Conservation (phyloP, 805 yeast species). For the Barnettozyma californica region DNA sequence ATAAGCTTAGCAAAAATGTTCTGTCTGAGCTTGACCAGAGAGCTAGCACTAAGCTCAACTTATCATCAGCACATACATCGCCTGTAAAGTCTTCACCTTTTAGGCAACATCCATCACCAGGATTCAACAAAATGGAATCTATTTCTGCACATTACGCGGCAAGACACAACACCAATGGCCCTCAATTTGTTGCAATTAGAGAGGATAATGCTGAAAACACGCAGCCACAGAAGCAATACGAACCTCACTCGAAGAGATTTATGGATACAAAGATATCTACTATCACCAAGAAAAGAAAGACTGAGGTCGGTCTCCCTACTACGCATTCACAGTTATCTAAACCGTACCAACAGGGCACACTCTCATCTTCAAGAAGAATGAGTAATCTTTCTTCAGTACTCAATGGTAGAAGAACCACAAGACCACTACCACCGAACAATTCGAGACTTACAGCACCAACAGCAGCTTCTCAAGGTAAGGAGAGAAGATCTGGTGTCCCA, state of each 20-base stretch:
- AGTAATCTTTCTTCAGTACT: conserved; percentile 10
- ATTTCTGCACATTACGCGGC: conserved; percentile 29
- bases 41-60: conserved; percentile 21
- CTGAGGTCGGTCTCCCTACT: conserved; percentile 15
- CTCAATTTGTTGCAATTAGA: conserved; percentile 14
- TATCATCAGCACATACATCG: conserved; percentile 10
- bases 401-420: conserved; percentile 1
- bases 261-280: conserved; percentile 14
- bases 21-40: conserved; percentile 30
- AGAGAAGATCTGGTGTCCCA: conserved; percentile 2
- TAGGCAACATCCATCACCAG: conserved; percentile 20
- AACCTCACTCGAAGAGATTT: conserved; percentile 21
- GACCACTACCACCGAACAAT: not conserved
- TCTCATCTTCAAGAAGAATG: conserved; percentile 11
- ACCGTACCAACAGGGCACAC: not conserved
- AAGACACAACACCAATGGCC: not conserved
- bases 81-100: conserved; percentile 14
- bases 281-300: conserved; percentile 23
- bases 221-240: conserved; percentile 9
- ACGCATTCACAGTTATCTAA: conserved; percentile 5
- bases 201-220: conserved; percentile 20
- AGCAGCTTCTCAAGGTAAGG: not conserved
- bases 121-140: conserved; percentile 30
- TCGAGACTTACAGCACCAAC: not conserved
- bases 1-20: conserved; percentile 29